Base-by-base conservation (phyloP, 495 filamentous ascomycete genomes). In the Trichoderma asperelloides region DNA sequence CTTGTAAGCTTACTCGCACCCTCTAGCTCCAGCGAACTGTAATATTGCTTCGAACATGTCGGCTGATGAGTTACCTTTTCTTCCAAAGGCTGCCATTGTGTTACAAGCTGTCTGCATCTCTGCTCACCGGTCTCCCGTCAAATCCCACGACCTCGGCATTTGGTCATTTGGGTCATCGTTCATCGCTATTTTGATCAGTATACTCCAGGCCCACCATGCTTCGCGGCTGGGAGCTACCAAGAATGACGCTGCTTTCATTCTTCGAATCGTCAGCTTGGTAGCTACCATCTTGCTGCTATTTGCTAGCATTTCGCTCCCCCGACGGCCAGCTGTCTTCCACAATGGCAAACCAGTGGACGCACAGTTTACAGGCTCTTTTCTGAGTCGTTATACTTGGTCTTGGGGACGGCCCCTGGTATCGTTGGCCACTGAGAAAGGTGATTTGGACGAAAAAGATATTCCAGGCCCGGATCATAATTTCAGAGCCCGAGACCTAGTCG, bases 281-380 rank as follows among this genome's bases (percentile, higher is more conserved):
- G 68, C 74, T 33, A 68, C 74, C 18, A 51, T 82, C 12, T 71
- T 70, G 8, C 70, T 81, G 16, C 72, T 77, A 25, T 30, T 80
- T 67, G 71, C 78, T 27, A 73, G 76, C 71, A 67, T 85, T 62
- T 75, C 72, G 13, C 72, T 93, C 15, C 90, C 89, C 11, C 83
- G 91, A 45, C 81, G 90, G 21, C 90, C 91, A 11, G 80, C 87
- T 63, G 85, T 95, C 43, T 87, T 78, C 51, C 81, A 79, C 64
- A 70, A 81, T 25, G 88, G 84, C 37, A 74, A 82, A 51, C 69
- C 78, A 12, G 88, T 95, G 12, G 91, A 93, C 72, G 75, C 80
- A 40, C 82, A 89, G 74, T 80, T 78, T 60, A 89, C 87, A 0
- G 81, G 77, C 12, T 88, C 87, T 5, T 82, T 86, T 0, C 75